phyloP scores from a whole-genome alignment of 805 yeast species.

The Ogataea nitratoaversa region DNA sequence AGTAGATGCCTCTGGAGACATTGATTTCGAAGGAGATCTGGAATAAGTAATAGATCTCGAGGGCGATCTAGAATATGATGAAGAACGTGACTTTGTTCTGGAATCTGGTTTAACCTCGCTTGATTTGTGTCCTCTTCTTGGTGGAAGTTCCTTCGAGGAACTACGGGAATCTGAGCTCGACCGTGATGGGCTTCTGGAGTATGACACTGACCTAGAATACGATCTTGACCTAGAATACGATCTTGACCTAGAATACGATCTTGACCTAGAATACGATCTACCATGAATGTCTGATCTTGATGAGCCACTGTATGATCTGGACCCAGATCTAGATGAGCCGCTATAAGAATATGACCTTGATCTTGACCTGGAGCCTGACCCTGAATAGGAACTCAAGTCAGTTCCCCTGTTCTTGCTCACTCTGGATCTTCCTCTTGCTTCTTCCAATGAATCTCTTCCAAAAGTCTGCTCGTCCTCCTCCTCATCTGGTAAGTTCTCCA shows the following conservation, averaged over 20 bases:
- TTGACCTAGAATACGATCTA: slow-evolving; percentile 19
- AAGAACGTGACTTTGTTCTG: slow-evolving; percentile 3
- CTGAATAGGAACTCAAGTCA: neutral
- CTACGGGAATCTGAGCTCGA: slow-evolving; percentile 8
- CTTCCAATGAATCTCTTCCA: slow-evolving; percentile 5
- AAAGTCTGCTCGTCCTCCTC: slow-evolving; percentile 8
- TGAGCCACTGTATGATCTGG: slow-evolving; percentile 11
- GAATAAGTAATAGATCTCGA: slow-evolving; percentile 18
- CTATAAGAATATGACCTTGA: slow-evolving; percentile 14
- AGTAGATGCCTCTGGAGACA: slow-evolving; percentile 6
- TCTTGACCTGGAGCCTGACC: slow-evolving; percentile 3
- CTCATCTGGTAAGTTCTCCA: slow-evolving; percentile 22
- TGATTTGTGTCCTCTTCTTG: too few species aligned
- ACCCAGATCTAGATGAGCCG: slow-evolving; percentile 9
- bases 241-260: slow-evolving; percentile 13
- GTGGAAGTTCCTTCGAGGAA: too few species aligned
- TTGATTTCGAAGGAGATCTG: slow-evolving; percentile 14
- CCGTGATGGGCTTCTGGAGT: slow-evolving; percentile 11
- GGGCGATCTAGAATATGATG: slow-evolving; percentile 16
- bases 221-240: slow-evolving; percentile 9
- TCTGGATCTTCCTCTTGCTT: slow-evolving; percentile 1
- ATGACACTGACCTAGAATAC: slow-evolving; percentile 16
- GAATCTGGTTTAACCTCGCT: neutral
- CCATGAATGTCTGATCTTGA: too few species aligned
- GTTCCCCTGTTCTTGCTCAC: neutral